Percentiles rank a stretch among this genome's conserved stretches.
phyloP scores from a whole-genome alignment of 805 yeast species.

The Ogataea methanolica region DNA sequence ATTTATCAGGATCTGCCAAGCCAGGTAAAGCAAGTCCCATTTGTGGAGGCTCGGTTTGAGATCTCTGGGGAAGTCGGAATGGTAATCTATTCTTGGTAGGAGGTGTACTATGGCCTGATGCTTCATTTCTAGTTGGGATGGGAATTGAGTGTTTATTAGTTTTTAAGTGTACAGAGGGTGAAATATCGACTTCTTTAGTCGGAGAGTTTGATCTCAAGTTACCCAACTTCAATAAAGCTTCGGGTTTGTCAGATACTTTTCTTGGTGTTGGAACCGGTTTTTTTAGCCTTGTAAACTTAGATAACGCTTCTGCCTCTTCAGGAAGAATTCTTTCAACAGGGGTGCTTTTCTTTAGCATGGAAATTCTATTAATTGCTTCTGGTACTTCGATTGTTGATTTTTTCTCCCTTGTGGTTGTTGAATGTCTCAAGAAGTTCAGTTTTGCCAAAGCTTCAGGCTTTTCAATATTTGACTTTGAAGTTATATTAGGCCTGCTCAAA shows the following conservation, averaged over 20 bases:
- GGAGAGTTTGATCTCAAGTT: constrained; percentile 8
- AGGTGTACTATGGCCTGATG: neutral
- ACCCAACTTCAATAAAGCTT: constrained; percentile 18
- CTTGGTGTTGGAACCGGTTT: constrained; percentile 15
- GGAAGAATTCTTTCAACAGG: constrained; percentile 14
- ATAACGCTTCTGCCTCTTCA: constrained; percentile 24
- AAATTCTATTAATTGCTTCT: constrained; percentile 25
- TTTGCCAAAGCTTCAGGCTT: constrained; percentile 14
- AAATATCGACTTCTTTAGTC: neutral
- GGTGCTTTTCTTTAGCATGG: constrained; percentile 13
- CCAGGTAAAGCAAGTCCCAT: constrained; percentile 21
- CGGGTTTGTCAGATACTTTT: constrained; percentile 22
- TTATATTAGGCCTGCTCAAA: neutral
- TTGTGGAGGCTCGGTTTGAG: constrained; percentile 6
- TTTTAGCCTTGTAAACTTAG: constrained; percentile 11
- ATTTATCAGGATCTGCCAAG: constrained; percentile 13
- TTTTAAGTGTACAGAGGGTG: neutral
- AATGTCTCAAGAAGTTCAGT: constrained; percentile 13
- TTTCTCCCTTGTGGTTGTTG: constrained; percentile 9
- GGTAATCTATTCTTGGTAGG: neutral
- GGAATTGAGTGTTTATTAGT: no score
- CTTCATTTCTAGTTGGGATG: neutral
- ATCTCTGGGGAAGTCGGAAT: neutral
- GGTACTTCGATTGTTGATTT: constrained; percentile 14
- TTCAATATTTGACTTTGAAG: constrained; percentile 1